Conservation (phyloP, 2,329 filamentous ascomycete species). For the Pseudofabraea citricarpa region DNA sequence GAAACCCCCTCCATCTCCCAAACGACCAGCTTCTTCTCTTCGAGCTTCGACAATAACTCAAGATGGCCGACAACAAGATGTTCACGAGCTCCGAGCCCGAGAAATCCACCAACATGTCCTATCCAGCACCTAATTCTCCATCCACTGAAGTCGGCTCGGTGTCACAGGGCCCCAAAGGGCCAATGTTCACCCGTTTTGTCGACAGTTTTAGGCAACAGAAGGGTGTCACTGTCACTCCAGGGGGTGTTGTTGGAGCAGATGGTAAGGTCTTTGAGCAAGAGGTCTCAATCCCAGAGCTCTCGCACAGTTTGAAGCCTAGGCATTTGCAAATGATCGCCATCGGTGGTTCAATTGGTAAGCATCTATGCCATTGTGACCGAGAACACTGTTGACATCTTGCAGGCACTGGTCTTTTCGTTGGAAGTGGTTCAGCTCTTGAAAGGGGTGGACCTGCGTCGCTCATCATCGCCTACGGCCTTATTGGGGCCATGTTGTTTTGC, state of each 20-base stretch:
- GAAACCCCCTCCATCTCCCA: not conserved
- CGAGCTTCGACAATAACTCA: not conserved
- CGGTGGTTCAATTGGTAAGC: conserved; percentile 75
- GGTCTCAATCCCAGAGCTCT: not conserved
- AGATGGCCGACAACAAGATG: not conserved
- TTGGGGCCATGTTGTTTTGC: conserved; percentile 82
- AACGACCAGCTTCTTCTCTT: not conserved
- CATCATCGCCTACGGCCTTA: conserved; percentile 69
- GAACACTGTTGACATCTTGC: not conserved
- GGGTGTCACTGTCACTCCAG: not conserved
- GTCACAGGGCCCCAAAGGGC: not conserved
- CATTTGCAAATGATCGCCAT: conserved; percentile 97
- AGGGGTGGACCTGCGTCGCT: conserved; percentile 73
- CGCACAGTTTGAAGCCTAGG: conserved; percentile 62
- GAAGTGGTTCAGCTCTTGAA: conserved; percentile 65
- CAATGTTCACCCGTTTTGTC: not conserved
- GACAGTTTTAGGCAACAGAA: conserved; percentile 2
- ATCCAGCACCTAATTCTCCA: not conserved
- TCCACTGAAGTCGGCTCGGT: not conserved
- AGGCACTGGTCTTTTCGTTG: conserved; percentile 80
- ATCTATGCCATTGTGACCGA: not conserved
- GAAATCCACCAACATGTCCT: not conserved
- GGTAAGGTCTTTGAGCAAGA: not conserved
- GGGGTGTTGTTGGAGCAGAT: not conserved
- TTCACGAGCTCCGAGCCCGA: not conserved